phyloP scores from a whole-genome alignment of 1,139 yeast genomes.

The Blastobotrys raffinosifermentans region DNA sequence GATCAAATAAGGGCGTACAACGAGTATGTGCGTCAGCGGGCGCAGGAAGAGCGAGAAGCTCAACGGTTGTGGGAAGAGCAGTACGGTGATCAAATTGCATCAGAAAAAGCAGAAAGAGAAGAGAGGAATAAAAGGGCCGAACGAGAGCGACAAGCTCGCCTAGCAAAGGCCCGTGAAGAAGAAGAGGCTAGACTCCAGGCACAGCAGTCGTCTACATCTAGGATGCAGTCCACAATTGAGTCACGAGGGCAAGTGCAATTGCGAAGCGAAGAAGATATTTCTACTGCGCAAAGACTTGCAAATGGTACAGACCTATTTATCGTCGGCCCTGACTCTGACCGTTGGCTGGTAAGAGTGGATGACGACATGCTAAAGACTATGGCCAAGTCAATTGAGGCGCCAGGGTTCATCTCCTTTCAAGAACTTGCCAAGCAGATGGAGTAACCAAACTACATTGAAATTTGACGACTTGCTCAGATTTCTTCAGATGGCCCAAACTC shows the following conservation, averaged over 20 bases:
- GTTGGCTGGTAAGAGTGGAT: constrained; percentile 13
- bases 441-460: too few species aligned
- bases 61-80: constrained; percentile 22
- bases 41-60: constrained; percentile 23
- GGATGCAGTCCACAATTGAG: constrained; percentile 10
- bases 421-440: too few species aligned
- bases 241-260: constrained; percentile 13
- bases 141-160: constrained; percentile 20
- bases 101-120: constrained; percentile 23
- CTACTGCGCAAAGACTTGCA: constrained; percentile 10
- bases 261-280: constrained; percentile 12
- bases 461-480: too few species aligned
- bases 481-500: too few species aligned
- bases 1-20: constrained; percentile 31
- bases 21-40: constrained; percentile 29
- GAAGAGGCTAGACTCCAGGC: constrained; percentile 16
- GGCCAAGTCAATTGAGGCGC: constrained; percentile 6
- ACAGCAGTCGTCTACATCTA: constrained; percentile 7
- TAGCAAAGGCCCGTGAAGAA: constrained; percentile 15
- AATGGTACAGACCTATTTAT: constrained; percentile 11
- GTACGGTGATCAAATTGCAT: constrained; percentile 29
- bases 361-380: constrained; percentile 4
- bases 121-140: constrained; percentile 20
- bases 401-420: too few species aligned
- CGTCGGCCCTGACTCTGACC: constrained; percentile 13